Evolutionary conservation across 331 rosid species (phyloP), one percentile per base, ranked within the genome.

Genomic region (Telfairia occidentalis): DNA sequence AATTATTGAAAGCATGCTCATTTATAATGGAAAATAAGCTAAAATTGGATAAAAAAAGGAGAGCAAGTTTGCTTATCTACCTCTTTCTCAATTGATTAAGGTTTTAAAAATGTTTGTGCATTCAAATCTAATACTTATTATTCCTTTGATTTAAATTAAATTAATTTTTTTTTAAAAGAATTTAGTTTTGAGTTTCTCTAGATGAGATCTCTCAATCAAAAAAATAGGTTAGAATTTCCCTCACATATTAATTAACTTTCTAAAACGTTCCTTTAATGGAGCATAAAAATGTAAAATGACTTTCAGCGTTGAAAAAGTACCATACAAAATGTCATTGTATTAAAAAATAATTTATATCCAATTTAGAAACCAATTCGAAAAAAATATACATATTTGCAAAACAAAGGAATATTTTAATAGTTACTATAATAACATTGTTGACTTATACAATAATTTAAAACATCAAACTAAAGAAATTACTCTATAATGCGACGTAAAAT

Each of bases 1-100:
- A 67, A 69, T 69, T 43, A 69, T 24, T 69, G 74, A 69, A 43
- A 69, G 38, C 74, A 26, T 69, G 74, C 23, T 43, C 38, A 24
- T 67, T 67, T 67, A 67, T 13, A 11, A 42, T 67, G 54, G 74
- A 67, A 67, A 40, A 23, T 67, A 24, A 24, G n/a, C 34, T 38
- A 40, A 66, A 66, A 32, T 21, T 66, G 50, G 73, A 66, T 38
- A 66, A 5, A 37, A 32, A 29, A 28, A 66, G 8, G 28, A 66
- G 74, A 43, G 74, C 74, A 69, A 42, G 21, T 42, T 69, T 43
- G 55, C 34, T 67, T 67, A 9, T 45, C 1, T 34, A 15, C 9
- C 15, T 67, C 37, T 2, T 13, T 67, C 74, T 21, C 55, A 13
- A 69, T 69, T 69, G 35, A 26, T 66, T 38, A 69, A 42, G 45